A percentile compares a stretch with the other conserved stretches of the same genome.
Evolutionary conservation across 192 early-diverging fungal genomes (phyloP).

Genomic region (Gaertneriomyces semiglobifer): DNA sequence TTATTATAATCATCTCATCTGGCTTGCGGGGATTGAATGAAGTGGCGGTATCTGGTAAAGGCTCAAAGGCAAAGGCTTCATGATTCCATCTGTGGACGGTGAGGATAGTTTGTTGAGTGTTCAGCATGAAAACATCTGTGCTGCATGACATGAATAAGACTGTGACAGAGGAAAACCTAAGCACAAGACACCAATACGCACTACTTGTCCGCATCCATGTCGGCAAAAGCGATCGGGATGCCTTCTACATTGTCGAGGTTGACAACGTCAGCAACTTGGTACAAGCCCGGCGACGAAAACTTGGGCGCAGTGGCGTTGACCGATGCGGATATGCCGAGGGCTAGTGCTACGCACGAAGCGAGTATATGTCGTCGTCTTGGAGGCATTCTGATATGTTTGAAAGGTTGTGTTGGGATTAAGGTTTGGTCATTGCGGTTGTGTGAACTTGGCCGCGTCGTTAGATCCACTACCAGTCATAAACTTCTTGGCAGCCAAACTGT

Average conservation of each 20-base stretch:
- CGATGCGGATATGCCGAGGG: too few species aligned
- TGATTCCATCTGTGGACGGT: slow-evolving; percentile 72
- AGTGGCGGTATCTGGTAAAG: slow-evolving; percentile 49
- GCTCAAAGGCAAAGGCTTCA: slow-evolving; percentile 9
- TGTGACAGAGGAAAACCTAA: not conserved
- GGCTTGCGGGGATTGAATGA: slow-evolving; percentile 22
- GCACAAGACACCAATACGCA: slow-evolving; percentile 27
- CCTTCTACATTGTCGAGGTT: slow-evolving; percentile 65
- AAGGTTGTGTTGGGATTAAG: too few species aligned
- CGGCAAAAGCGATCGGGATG: slow-evolving; percentile 78
- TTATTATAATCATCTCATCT: slow-evolving; percentile 53
- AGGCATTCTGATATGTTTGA: too few species aligned
- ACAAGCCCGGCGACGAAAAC: slow-evolving; percentile 28
- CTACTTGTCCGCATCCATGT: slow-evolving; percentile 80
- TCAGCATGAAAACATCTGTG: slow-evolving; percentile 78
- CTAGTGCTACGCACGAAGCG: too few species aligned
- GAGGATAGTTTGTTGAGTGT: slow-evolving; percentile 62
- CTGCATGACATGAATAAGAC: slow-evolving; percentile 31
- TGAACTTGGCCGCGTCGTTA: too few species aligned
- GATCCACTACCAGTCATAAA: too few species aligned
- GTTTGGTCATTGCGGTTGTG: too few species aligned
- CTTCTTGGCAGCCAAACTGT: too few species aligned
- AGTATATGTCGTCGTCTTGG: too few species aligned
- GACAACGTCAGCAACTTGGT: slow-evolving; percentile 32
- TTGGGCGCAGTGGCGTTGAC: slow-evolving; percentile 13